A percentile compares a stretch with the other conserved stretches of the same genome.
These are phyloP conservation scores for Scutellaria galericulata DNA, from an alignment of 257 asterid genomes.

Conservation along the genomic window DNA sequence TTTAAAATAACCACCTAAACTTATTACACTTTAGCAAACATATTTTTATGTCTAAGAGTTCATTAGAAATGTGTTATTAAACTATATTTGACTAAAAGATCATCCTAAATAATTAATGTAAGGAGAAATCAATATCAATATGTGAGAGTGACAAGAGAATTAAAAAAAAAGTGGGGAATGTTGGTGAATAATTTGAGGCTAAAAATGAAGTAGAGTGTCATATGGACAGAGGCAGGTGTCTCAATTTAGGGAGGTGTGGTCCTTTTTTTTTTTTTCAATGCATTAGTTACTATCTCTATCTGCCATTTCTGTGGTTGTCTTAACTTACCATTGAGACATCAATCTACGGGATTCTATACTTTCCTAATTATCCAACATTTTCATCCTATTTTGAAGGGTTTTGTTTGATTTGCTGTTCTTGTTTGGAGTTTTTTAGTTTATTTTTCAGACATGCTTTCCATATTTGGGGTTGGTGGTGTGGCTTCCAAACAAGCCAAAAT, in stretches of 20 bases:
- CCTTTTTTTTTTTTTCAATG: constrained; percentile 53
- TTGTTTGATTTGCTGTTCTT: background rate
- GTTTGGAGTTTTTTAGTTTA: background rate
- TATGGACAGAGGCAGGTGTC: constrained; percentile 48
- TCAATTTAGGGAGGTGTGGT: constrained; percentile 57
- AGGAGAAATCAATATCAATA: background rate
- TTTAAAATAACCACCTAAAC: too few species aligned
- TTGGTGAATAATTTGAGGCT: constrained; percentile 53
- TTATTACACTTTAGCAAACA: too few species aligned
- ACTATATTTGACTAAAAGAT: too few species aligned
- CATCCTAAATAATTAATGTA: too few species aligned
- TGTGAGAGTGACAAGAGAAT: constrained; percentile 28
- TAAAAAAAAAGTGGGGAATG: constrained; percentile 45
- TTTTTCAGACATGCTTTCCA: background rate
- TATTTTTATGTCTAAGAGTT: too few species aligned
- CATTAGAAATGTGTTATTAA: too few species aligned
- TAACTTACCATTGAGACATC: constrained; percentile 41
- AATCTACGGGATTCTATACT: constrained; percentile 27
- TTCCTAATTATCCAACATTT: background rate
- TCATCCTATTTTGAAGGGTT: background rate
- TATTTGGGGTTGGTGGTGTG: background rate
- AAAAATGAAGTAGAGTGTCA: constrained; percentile 40
- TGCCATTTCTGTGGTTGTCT: constrained; percentile 45
- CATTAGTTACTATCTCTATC: constrained; percentile 43
- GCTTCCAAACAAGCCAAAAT: background rate